Base-by-base conservation (phyloP, 805 yeast genomes). In the Pichia gijzeniarum region DNA sequence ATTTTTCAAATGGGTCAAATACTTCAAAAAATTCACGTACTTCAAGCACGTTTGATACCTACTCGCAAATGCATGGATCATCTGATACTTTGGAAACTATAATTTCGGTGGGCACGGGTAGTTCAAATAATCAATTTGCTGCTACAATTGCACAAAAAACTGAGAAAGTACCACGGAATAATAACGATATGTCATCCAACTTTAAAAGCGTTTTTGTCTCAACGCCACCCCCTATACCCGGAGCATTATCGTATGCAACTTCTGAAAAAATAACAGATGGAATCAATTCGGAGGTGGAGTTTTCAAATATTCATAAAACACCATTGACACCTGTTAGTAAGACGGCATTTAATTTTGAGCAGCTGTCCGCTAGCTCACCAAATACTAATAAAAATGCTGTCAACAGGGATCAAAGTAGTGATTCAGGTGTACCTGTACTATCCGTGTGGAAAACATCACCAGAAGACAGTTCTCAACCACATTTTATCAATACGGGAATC, bases 301-400 rank as follows among this genome's bases (percentile, higher is more conserved):
- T 14, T 9, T 30, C 16, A 13, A 30, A 14, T 14, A 7, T 12
- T 9, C 33, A 25, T 17, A 8, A n/a, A 16, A 27, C 22, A n/a
- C 37, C 43, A 8, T n/a, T 33, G 27, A 44, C 42, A 37, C 54
- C 50, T 43, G 39, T 48, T 45, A 50, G 37, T 21, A 44, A 18
- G 48, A 50, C 48, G 37, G 43, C 30, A 36, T 41, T 40, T 13
- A 37, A 22, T 3, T 41, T 43, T 28, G 49, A 32, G 21, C 35
- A 33, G 13, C 27, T 38, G 5, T 25, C 47, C 8, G 38, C 49
- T 1, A 33, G 17, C 8, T 38, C 47, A 2, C 39, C 41, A 14
- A 27, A 8, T 5, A 21, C 4, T 16, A n/a, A n/a, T n/a, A n/a
- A n/a, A n/a, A n/a, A n/a, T n/a, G n/a, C n/a, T n/a, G n/a, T n/a